Percentiles rank a stretch among this genome's conserved stretches.
Conservation (phyloP, 2,329 filamentous ascomycete species). For the Trichophyton mentagrophytes region DNA sequence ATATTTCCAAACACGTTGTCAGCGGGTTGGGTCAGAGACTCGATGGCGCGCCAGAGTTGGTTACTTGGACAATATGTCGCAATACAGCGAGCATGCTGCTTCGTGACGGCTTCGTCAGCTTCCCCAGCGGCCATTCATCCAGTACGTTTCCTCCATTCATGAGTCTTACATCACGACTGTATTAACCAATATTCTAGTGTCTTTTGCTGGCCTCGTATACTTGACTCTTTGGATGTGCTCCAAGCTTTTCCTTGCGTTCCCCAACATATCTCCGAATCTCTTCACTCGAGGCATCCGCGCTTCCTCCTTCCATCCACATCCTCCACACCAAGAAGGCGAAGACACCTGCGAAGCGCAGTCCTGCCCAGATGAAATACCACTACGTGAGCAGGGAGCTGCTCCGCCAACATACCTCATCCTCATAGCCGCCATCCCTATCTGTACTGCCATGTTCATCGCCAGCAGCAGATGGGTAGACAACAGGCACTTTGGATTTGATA, state of each 20-base stretch:
- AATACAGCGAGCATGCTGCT: conserved; percentile 47
- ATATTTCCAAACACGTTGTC: conserved; percentile 48
- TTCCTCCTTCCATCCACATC: neutral
- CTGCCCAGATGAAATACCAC: conserved; percentile 24
- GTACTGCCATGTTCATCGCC: conserved; percentile 66
- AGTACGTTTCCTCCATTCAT: conserved; percentile 30
- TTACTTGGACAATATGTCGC: conserved; percentile 63
- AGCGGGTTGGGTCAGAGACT: conserved; percentile 45
- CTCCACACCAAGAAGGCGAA: neutral
- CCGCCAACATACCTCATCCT: conserved; percentile 69
- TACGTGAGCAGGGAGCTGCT: conserved; percentile 62
- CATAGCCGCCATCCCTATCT: conserved; percentile 57
- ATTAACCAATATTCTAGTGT: conserved; percentile 31
- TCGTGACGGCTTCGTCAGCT: conserved; percentile 74
- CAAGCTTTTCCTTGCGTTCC: conserved; percentile 37
- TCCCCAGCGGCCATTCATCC: conserved; percentile 64
- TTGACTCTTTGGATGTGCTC: conserved; percentile 72
- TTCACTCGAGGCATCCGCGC: conserved; percentile 16
- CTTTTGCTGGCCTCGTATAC: conserved; percentile 71
- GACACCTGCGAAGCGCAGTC: neutral
- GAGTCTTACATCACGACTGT: neutral
- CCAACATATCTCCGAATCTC: conserved; percentile 26
- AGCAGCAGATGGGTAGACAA: conserved; percentile 78
- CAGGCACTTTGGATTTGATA: conserved; percentile 85
- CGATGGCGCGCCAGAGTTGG: conserved; percentile 51